Conservation (phyloP, 805 yeast species). For the Ogataea methanolica region DNA sequence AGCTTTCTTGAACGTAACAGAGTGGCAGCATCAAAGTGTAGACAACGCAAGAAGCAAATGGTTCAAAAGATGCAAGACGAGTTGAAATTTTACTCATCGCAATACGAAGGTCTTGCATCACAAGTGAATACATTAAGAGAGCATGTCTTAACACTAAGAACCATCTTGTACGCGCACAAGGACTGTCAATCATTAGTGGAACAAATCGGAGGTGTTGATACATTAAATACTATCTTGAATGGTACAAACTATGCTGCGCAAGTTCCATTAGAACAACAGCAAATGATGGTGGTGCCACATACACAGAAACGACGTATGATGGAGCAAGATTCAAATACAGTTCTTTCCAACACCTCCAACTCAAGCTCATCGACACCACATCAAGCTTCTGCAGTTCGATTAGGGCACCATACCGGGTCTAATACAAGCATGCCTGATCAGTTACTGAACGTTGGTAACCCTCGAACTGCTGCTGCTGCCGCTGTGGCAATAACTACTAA, state of each 20-base stretch:
- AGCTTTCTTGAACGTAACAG: slow-evolving; percentile 87
- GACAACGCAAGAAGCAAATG: slow-evolving; percentile 90
- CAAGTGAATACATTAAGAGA: slow-evolving; percentile 58
- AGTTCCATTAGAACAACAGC: slow-evolving; percentile 1
- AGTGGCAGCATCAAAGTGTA: slow-evolving; percentile 94
- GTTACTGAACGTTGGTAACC: slow-evolving; percentile 9
- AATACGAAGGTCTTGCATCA: slow-evolving; percentile 59
- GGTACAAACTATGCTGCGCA: slow-evolving; percentile 25
- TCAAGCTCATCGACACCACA: background rate
- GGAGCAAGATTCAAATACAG: background rate
- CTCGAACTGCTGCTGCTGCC: slow-evolving; percentile 24
- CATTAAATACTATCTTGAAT: slow-evolving; percentile 37
- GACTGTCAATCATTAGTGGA: slow-evolving; percentile 40
- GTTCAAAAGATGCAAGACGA: slow-evolving; percentile 79
- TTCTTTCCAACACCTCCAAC: background rate
- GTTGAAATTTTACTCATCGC: slow-evolving; percentile 60
- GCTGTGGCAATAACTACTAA: slow-evolving; percentile 25
- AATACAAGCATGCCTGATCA: slow-evolving; percentile 9
- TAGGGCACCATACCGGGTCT: background rate
- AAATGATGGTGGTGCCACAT: background rate
- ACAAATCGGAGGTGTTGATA: slow-evolving; percentile 44
- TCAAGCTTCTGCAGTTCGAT: background rate
- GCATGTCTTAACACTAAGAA: slow-evolving; percentile 47
- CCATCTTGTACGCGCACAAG: slow-evolving; percentile 45
- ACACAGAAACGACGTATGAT: background rate